phyloP scores from a whole-genome alignment of 140 eudicot species.

The Bidens hawaiensis region DNA sequence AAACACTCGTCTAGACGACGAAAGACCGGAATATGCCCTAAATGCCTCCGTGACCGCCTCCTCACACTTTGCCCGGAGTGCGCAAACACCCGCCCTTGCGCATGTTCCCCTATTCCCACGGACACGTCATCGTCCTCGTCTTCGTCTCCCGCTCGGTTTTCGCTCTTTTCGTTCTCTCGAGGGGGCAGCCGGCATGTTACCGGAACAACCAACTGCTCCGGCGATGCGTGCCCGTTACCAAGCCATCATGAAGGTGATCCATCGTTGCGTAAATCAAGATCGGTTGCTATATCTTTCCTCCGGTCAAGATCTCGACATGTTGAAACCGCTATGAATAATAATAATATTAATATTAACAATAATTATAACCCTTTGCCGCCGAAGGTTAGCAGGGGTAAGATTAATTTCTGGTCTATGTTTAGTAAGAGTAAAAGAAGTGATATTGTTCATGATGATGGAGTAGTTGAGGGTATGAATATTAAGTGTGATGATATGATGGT shows the following conservation, averaged over 20 bases:
- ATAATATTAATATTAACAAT: no score
- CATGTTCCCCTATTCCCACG: conserved; percentile 27
- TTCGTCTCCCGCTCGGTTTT: conserved; percentile 33
- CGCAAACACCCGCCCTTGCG: conserved; percentile 57
- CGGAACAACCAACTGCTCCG: conserved; percentile 10
- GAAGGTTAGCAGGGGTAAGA: conserved; percentile 22
- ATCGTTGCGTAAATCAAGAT: conserved; percentile 56
- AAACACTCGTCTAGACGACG: conserved; percentile 73
- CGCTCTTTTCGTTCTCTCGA: conserved; percentile 30
- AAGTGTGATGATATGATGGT: conserved; percentile 10
- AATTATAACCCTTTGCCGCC: no score
- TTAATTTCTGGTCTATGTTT: conserved; percentile 51
- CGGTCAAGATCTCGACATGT: conserved; percentile 32
- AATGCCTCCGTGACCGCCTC: conserved; percentile 79
- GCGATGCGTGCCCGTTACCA: conserved; percentile 13
- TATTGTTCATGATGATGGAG: conserved; percentile 1
- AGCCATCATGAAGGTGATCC: conserved; percentile 44
- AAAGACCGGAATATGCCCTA: conserved; percentile 65
- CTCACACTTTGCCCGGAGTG: conserved; percentile 63
- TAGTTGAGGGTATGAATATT: neutral
- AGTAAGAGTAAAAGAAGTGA: conserved; percentile 45
- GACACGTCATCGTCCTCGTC: conserved; percentile 43
- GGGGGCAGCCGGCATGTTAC: conserved; percentile 32
- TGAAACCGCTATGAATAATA: neutral
- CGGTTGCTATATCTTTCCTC: conserved; percentile 58